phyloP scores from a whole-genome alignment of 1,284 basidiomycete genomes.

The Lignosus rhinocerotis region DNA sequence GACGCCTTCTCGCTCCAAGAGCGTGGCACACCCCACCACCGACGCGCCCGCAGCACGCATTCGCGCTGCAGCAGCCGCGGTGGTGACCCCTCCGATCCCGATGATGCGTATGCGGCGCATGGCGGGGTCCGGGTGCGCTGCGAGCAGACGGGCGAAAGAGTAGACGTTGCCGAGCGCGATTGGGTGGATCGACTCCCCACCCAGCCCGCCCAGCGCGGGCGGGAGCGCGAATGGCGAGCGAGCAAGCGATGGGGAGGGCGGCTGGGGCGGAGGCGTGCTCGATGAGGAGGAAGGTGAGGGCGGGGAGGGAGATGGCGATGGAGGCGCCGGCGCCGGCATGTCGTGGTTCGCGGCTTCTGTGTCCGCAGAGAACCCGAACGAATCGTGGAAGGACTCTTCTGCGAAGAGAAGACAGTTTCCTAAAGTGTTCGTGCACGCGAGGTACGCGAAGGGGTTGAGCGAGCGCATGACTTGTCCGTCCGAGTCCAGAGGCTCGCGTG shows the following conservation, averaged over 20 bases:
- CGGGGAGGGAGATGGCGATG: constrained; percentile 1
- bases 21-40: constrained; percentile 73
- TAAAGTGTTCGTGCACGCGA: constrained; percentile 79
- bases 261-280: constrained; percentile 10
- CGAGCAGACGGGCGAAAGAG: constrained; percentile 55
- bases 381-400: constrained; percentile 42
- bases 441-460: constrained; percentile 34
- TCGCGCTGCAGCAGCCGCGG: constrained; percentile 52
- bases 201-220: constrained; percentile 67
- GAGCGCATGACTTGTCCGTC: constrained; percentile 37
- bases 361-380: neutral
- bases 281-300: constrained; percentile 10
- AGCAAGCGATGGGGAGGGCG: constrained; percentile 8
- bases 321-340: constrained; percentile 4
- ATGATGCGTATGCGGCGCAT: constrained; percentile 59
- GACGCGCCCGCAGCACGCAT: constrained; percentile 73
- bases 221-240: constrained; percentile 52
- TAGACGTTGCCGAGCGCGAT: constrained; percentile 75
- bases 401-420: constrained; percentile 66
- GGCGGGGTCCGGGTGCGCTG: constrained; percentile 39
- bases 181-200: constrained; percentile 73
- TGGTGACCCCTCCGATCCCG: constrained; percentile 79
- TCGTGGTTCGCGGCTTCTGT: neutral
- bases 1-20: constrained; percentile 68
- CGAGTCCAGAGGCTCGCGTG: constrained; percentile 28